Evolutionary conservation across 352 stramenopile species (phyloP).

Genomic region (Blastocystis sp.): DNA sequence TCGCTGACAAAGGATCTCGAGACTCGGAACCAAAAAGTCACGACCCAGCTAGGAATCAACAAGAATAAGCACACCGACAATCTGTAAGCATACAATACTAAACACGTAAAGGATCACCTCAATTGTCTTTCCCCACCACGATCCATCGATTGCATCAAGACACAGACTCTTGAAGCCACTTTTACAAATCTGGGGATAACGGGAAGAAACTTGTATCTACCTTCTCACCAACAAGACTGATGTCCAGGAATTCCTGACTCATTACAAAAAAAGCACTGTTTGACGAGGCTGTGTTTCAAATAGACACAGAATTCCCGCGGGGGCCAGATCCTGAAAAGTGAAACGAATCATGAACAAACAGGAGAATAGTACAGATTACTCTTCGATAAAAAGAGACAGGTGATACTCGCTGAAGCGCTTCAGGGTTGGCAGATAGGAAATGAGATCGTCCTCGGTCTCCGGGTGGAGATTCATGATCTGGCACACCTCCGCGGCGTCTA

Average conservation of each 20-base stretch:
- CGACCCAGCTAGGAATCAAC: conserved; percentile 32
- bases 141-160: conserved; percentile 23
- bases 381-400: neutral
- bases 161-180: conserved; percentile 20
- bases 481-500: neutral
- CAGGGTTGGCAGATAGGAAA: neutral
- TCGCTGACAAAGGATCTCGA: conserved; percentile 24
- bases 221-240: neutral
- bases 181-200: neutral
- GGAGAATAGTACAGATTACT: neutral
- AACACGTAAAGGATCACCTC: conserved; percentile 45
- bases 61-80: neutral
- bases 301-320: neutral
- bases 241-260: neutral
- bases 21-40: conserved; percentile 34
- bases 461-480: conserved; percentile 21
- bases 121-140: conserved; percentile 35
- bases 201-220: neutral
- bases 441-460: neutral
- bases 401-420: conserved; percentile 21
- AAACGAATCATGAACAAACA: conserved; percentile 6
- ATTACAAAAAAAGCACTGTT: neutral
- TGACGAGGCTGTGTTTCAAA: neutral
- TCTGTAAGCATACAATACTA: neutral
- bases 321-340: no score